Evolutionary conservation across 176 grass and related monocot species (phyloP), one percentile per base, ranked within the genome.

Genomic region (Thinopyrum elongatum): DNA sequence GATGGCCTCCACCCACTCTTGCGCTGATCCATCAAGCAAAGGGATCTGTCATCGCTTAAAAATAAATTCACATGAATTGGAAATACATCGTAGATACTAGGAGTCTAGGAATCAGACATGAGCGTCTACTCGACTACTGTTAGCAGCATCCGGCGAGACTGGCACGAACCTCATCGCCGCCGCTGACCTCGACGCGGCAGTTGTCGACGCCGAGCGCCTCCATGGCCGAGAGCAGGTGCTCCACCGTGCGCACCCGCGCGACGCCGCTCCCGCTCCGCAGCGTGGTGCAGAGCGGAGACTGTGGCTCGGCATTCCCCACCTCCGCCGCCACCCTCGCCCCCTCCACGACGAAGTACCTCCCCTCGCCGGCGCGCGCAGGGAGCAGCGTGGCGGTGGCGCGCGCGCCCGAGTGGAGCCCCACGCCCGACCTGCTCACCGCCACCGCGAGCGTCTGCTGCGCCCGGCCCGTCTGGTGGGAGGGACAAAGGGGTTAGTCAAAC

Each of bases 11-110:
- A 92, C 90, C 97, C 94, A 98, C 79, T 92, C 88, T 91, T 88
- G 91, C 25, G 92, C 90, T 82, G 92, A 98, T 94, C 97, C 97
- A 95, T 98, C 96, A 88, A 98, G 86, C 84, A 96, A 88, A 89
- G 97, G 94, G 86, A 95, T 88, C 94, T 98, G 86, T 84, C 33
- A 92, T 64, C 60, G 35, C 64, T 82, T 71, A 92, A 88, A 13
- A 51, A 61, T 82, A 14, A 41, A 61, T 85, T 83, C 57, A 80
- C 63, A 82, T 87, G 26, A 82, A 86, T 64, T 42, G 14, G 61
- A 89, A 47, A 65, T 11, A 80, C 22, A 75, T 79, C 23, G 12
- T 5, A 0, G 15, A 33, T 47, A 47, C 44, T 42, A n/a, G n/a
- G n/a, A n/a, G n/a, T n/a, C n/a, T 41, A 53, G 49, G 49, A 87